Evolutionary conservation across 1,284 basidiomycete genomes (phyloP), one percentile per base, ranked within the genome.

Genomic region (Leccinum griseonigrum): DNA sequence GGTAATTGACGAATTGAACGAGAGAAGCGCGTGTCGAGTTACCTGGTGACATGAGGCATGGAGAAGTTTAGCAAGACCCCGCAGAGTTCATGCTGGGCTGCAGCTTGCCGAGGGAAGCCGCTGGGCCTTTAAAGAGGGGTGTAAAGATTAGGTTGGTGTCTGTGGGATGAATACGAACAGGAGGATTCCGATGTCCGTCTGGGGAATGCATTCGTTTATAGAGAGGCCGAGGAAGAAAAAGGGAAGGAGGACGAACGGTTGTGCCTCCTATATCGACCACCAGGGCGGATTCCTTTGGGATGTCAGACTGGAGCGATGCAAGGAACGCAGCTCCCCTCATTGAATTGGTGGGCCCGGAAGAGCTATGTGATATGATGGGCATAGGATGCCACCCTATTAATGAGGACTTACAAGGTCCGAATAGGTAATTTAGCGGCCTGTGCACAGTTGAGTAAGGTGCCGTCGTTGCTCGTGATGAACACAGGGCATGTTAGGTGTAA

Each of bases 311-410:
- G 40, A 79, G 64, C 1, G 76, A 75, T 0, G 84, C 79, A 13
- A 87, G 76, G 68, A 84, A 85, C 3, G 81, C 80, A 6, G 85
- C 85, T 0, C 85, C 85, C 54, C 85, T 79, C 84, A 87, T 87
- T 1, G 84, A 86, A 70, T 87, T 87, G 3, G 85, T 87, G 7
- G 85, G 83, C 1, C 85, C 85, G 40, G 82, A 84, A 18, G 83
- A 82, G 70, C 74, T 76, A 59, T 54, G 10, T 57, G 57, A 59
- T 22, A 22, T 56, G 34, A 34, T 34, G 34, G 34, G 34, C 13
- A 34, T 34, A 34, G 34, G 34, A 34, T 34, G 13, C 13, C 34
- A 43, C 40, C n/a, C 18, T 1, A 56, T 60, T 28, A 48, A 54
- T 43, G 38, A n/a, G 54, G 48, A 62, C 72, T 58, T 48, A 70